Evolutionary conservation across 1,284 basidiomycete species (phyloP).

Genomic region (Coniferiporia weirii): DNA sequence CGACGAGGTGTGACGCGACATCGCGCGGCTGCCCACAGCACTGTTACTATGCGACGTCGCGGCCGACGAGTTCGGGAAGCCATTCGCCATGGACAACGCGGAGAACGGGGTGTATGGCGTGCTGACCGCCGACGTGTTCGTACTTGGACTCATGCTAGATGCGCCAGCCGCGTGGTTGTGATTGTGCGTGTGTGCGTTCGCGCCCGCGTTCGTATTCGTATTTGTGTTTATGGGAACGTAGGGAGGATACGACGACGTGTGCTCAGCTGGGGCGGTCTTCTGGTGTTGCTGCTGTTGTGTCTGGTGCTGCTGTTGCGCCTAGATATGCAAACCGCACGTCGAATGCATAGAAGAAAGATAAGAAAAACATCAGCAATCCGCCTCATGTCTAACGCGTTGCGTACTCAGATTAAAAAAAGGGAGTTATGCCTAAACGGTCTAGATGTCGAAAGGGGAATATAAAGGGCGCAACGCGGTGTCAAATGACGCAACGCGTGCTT

Average conservation of each 20-base stretch:
- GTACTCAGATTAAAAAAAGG: not conserved
- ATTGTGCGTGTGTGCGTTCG: too few species aligned
- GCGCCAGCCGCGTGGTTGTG: too few species aligned
- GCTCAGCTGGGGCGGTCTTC: slow-evolving; percentile 9
- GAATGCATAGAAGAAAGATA: not conserved
- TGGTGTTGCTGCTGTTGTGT: slow-evolving; percentile 10
- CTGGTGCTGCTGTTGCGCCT: slow-evolving; percentile 4
- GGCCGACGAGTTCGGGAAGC: slow-evolving; percentile 1
- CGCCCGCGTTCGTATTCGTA: too few species aligned
- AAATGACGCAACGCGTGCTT: slow-evolving; percentile 1
- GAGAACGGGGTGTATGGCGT: slow-evolving; percentile 9
- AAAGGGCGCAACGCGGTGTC: not conserved
- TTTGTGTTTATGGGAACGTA: too few species aligned
- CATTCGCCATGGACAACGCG: slow-evolving; percentile 8
- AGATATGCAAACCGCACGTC: not conserved
- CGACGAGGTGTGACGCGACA: slow-evolving; percentile 14
- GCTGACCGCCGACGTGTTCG: slow-evolving; percentile 1
- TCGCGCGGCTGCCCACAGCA: slow-evolving; percentile 14
- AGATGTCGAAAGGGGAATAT: not conserved
- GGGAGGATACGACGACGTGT: not conserved
- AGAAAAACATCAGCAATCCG: not conserved
- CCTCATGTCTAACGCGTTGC: slow-evolving; percentile 14
- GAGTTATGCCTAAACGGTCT: not conserved
- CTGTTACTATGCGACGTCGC: not conserved
- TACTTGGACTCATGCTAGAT: slow-evolving; percentile 6